Conservation (phyloP, 2,329 filamentous ascomycete species). For the Beauveria medogensis region DNA sequence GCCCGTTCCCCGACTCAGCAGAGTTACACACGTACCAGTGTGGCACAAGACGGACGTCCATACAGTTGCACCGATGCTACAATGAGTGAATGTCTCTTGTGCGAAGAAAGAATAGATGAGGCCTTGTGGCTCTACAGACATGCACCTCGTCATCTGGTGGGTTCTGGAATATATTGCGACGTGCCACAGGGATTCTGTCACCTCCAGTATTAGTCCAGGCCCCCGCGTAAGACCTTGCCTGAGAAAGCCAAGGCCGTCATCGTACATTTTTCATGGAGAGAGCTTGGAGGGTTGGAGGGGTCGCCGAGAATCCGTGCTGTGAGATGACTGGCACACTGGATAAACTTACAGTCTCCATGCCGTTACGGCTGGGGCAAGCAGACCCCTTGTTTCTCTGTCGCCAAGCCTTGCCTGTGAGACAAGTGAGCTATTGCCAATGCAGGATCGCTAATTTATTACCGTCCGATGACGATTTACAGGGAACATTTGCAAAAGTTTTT, state of each 20-base stretch:
- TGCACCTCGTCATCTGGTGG: background rate
- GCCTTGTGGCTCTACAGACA: background rate
- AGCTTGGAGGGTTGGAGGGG: background rate
- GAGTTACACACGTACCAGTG: background rate
- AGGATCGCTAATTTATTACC: background rate
- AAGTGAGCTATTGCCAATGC: background rate
- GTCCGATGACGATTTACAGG: background rate
- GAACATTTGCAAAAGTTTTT: background rate
- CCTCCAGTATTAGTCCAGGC: background rate
- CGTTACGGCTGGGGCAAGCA: background rate
- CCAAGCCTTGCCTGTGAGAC: background rate
- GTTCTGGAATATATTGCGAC: background rate
- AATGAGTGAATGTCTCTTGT: background rate
- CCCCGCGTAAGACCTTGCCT: background rate
- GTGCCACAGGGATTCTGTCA: background rate
- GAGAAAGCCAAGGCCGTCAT: slow-evolving; percentile 2
- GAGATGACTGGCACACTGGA: background rate
- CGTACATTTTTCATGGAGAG: background rate
- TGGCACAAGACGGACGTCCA: background rate
- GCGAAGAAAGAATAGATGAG: background rate
- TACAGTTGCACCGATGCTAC: background rate
- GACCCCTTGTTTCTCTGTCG: background rate
- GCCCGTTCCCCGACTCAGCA: background rate
- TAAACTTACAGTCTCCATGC: too few relatives aligned
- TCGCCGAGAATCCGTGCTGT: background rate